These are phyloP conservation scores for Coemansia sp. DNA, from an alignment of 192 early-diverging fungal genomes.

Conservation along the genomic window DNA sequence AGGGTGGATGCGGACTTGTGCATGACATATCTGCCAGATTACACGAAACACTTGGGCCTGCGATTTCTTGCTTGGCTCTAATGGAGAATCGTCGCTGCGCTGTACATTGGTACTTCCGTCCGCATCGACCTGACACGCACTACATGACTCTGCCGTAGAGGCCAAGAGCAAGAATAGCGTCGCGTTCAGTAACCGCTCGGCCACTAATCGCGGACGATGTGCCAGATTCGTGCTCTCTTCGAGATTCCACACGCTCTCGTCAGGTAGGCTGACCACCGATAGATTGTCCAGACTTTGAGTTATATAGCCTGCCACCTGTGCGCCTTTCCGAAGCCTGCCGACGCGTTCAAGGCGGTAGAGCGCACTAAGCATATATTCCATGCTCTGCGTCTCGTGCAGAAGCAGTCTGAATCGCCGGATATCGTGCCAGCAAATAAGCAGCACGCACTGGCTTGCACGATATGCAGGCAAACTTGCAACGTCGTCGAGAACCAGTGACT, in stretches of 20 bases:
- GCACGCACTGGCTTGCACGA: constrained; percentile 21
- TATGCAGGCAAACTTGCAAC: constrained; percentile 1
- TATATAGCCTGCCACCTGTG: constrained; percentile 14
- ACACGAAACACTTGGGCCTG: neutral
- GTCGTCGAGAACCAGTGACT: neutral
- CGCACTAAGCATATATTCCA: constrained; percentile 15
- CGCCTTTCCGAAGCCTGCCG: neutral
- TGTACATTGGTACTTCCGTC: neutral
- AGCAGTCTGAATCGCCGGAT: constrained; percentile 21
- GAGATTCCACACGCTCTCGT: constrained; percentile 37
- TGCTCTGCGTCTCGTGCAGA: constrained; percentile 40
- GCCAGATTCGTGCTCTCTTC: neutral
- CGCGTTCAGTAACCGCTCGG: constrained; percentile 5
- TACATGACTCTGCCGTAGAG: neutral
- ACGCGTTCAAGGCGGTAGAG: neutral
- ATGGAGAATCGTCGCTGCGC: neutral
- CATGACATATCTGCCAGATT: constrained; percentile 27
- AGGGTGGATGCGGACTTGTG: neutral
- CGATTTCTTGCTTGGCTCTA: neutral
- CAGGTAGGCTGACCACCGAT: constrained; percentile 43
- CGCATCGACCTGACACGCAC: neutral
- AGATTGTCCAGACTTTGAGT: constrained; percentile 30
- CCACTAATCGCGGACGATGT: neutral
- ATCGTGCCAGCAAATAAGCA: constrained; percentile 23
- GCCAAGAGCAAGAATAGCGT: constrained; percentile 19